Evolutionary conservation across 768 basidiomycete genomes (phyloP), one percentile per base, ranked within the genome.

Genomic region (Coprinopsis cinerea): DNA sequence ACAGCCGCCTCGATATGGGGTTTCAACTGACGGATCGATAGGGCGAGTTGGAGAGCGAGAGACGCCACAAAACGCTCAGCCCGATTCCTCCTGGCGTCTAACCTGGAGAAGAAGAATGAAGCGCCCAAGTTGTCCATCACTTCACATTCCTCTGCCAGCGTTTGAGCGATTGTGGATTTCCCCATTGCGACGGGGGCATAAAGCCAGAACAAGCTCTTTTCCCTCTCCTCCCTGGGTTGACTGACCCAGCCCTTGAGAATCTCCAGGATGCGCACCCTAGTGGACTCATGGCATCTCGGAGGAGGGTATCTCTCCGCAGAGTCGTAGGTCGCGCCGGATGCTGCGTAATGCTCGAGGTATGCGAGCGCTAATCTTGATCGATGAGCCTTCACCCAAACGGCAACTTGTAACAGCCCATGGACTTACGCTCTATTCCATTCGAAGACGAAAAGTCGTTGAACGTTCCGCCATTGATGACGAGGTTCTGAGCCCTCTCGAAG

Each of bases 101-200:
- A 14, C 1, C 48, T 41, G 18, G 47, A 53, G 43, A 53, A 41
- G 27, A 53, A 53, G 17, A 53, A n/a, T 1, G 47, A 28, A 7
- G 53, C 53, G 7, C 32, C 48, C 2, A 53, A 37, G 3, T 20
- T 18, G 30, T 36, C 34, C 6, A n/a, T 7, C 4, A 3, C 6
- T n/a, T 14, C 36, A 1, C 42, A 22, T 7, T 4, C 4, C 4
- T 46, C 43, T 13, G 48, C 41, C 20, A 34, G 24, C 1, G 39
- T 28, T 32, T 53, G 53, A 11, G 48, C 48, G 7, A 53, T 44
- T 13, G 53, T 48, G 10, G 53, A 45, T 20, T 53, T 53, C 18
- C 48, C 53, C 30, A 34, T 34, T n/a, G 9, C 30, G n/a, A n/a
- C 30, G 9, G 30, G 30, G 9, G 30, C 30, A n/a, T 34, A n/a